phyloP scores from a whole-genome alignment of 257 asterid species.

The Solanum virginianum region DNA sequence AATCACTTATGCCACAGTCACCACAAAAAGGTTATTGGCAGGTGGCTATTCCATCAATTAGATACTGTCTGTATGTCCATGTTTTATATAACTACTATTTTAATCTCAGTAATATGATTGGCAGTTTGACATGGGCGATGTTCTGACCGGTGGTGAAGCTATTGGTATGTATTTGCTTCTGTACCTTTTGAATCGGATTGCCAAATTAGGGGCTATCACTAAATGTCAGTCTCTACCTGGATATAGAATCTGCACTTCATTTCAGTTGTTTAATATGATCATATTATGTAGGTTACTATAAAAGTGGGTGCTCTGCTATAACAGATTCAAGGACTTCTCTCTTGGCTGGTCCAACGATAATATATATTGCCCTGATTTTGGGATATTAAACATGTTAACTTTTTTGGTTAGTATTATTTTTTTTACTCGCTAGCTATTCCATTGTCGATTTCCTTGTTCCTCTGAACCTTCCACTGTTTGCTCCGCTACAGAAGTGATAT shows the following conservation, averaged over 20 bases:
- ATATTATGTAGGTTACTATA: slow-evolving; percentile 48
- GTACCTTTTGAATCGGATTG: background rate
- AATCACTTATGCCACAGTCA: slow-evolving; percentile 72
- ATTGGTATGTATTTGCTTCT: slow-evolving; percentile 46
- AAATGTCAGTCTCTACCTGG: background rate
- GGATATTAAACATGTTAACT: background rate
- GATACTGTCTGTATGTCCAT: background rate
- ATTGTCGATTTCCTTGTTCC: background rate
- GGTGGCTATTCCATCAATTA: slow-evolving; percentile 30
- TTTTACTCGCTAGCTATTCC: background rate
- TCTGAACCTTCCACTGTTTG: background rate
- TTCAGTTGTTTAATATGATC: background rate
- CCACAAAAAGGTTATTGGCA: slow-evolving; percentile 95
- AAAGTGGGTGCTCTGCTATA: slow-evolving; percentile 84
- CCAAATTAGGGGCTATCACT: background rate
- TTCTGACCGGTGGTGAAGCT: slow-evolving; percentile 63
- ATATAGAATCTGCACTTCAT: background rate
- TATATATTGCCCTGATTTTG: background rate
- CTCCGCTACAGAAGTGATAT: background rate
- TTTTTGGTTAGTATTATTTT: background rate
- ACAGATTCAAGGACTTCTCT: slow-evolving; percentile 99
- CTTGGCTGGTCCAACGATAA: slow-evolving; percentile 85
- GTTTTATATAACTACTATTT: background rate
- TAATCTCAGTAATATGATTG: slow-evolving; percentile 1
- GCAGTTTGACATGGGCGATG: slow-evolving; percentile 97